phyloP scores from a whole-genome alignment of 371 early-diverging fungal genomes.

The Parasitella parasitica region DNA sequence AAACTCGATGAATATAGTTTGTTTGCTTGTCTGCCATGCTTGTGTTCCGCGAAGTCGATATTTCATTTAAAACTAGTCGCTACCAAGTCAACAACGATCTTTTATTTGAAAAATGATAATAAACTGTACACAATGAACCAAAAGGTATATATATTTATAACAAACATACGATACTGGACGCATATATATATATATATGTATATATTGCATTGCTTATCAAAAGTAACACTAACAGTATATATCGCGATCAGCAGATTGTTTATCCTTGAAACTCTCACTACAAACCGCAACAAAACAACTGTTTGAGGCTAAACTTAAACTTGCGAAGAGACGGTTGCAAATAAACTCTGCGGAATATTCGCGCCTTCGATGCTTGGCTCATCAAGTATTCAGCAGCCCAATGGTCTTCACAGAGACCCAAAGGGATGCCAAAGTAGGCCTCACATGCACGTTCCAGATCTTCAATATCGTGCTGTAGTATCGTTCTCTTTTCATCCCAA shows the following conservation, averaged over 20 bases:
- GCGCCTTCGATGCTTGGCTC: constrained; percentile 14
- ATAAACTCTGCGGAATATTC: background rate
- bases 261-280: background rate
- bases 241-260: background rate
- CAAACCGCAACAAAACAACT: constrained; percentile 1
- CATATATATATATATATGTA: no score
- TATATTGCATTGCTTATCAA: background rate
- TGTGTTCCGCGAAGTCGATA: no score
- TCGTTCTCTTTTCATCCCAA: constrained; percentile 3
- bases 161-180: background rate
- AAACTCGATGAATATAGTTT: no score
- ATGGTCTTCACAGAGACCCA: constrained; percentile 18
- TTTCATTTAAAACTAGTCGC: no score
- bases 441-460: constrained; percentile 24
- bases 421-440: constrained; percentile 25
- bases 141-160: background rate
- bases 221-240: background rate
- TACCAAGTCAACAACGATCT: no score
- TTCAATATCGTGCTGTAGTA: constrained; percentile 2
- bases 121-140: background rate
- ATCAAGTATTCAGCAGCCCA: constrained; percentile 23
- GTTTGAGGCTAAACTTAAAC: constrained; percentile 1
- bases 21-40: no score
- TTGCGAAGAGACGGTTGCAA: background rate
- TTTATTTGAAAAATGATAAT: background rate